Base-by-base conservation (phyloP, 805 yeast species). In the Ascoidea asiatica region DNA sequence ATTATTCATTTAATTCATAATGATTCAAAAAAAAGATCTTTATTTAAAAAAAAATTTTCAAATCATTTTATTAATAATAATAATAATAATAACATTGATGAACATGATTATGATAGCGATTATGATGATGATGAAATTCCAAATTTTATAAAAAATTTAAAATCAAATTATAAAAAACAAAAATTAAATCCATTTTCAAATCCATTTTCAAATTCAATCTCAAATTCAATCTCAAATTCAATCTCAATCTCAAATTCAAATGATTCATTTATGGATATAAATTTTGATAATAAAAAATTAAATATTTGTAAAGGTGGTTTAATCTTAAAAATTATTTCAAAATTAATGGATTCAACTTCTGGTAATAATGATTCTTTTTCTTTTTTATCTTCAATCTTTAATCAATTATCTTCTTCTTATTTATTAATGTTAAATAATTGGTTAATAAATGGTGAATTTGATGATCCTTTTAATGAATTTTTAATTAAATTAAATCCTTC, bases 401-500 rank as follows among this genome's bases (percentile, higher is more conserved):
- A 72, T 40, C 67, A 67, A 13, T 73, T 87, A 1, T 77, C 94
- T 37, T 53, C 49, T 29, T 75, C 76, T 37, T 92, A 86, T 54
- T 65, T 85, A 18, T 51, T 52, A 1, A 81, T 83, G 77, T 64
- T 92, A 7, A 79, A 82, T 52, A 57, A 64, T n/a, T 92, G 98
- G 98, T 66, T 90, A 17, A 68, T 71, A 4, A 63, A 69, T 42
- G 98, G 98, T 0, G 64, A 66, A 5, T 66, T 92, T 7, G 70
- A 75, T 49, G 98, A 92, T 53, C 86, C 85, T 0, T 77, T 76
- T 55, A 77, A 79, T 37, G 98, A 90, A 58, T 92, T 92, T 57
- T 62, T 88, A 55, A 75, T 92, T n/a, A 69, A 73, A 22, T 36
- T 37, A 64, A 71, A 52, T 33, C 19, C 5, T 19, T 18, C 21